Percentiles rank a stretch among this genome's conserved stretches.
These are phyloP conservation scores for Ilyonectria mors-panacis DNA, from an alignment of 2,329 filamentous ascomycete species.

Conservation along the genomic window DNA sequence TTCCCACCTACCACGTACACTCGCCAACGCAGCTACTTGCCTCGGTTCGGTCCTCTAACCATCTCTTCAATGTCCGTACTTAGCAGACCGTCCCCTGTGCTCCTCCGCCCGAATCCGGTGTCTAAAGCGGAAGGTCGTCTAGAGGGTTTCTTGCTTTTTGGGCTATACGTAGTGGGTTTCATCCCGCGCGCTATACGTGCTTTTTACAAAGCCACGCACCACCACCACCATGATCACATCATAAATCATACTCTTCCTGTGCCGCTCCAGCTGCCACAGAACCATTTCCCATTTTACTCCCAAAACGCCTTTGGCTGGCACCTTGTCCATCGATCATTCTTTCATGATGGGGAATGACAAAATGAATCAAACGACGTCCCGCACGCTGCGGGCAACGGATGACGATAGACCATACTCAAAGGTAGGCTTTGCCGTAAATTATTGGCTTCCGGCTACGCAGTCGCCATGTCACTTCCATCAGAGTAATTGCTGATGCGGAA, in stretches of 20 bases:
- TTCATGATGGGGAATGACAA: neutral
- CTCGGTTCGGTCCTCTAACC: neutral
- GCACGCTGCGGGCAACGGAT: conserved; percentile 95
- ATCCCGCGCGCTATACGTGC: neutral
- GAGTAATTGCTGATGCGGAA: conserved; percentile 6
- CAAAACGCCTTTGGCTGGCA: neutral
- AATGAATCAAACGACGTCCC: conserved; percentile 84
- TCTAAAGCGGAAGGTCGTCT: neutral
- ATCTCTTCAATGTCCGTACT: neutral
- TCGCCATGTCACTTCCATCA: neutral
- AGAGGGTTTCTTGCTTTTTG: neutral
- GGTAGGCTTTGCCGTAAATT: conserved; percentile 67
- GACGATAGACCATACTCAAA: conserved; percentile 95
- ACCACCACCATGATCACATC: neutral
- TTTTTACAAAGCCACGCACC: neutral
- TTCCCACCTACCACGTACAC: neutral
- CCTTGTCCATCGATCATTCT: neutral
- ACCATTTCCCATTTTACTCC: neutral
- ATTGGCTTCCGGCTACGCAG: neutral
- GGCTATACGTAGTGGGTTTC: neutral
- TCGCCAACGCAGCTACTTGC: neutral
- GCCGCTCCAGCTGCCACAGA: neutral
- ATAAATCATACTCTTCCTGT: neutral
- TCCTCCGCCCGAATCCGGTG: neutral
- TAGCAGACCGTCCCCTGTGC: neutral